These are phyloP conservation scores for Avena sativa DNA, from an alignment of 176 grass and related monocot species.

Conservation along the genomic window DNA sequence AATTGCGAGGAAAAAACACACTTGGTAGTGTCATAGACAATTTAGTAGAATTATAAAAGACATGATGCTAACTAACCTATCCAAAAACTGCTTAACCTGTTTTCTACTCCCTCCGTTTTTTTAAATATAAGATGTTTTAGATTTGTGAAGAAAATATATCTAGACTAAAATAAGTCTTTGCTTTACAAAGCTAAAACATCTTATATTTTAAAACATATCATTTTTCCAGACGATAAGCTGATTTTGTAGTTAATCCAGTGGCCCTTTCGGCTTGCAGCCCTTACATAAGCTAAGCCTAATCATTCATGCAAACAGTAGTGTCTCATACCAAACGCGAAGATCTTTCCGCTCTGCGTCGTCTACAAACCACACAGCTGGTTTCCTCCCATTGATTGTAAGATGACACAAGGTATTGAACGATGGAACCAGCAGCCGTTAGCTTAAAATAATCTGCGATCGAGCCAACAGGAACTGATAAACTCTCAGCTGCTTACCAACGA, in stretches of 20 bases:
- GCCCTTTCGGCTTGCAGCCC: slow-evolving; percentile 49
- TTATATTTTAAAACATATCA: too few species aligned
- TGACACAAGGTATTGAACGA: not conserved
- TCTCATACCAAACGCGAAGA: not conserved
- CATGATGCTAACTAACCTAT: too few species aligned
- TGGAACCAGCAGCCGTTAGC: not conserved
- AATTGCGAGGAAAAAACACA: not conserved
- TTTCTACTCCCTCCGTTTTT: too few species aligned
- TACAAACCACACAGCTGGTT: not conserved
- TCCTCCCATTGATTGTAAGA: slow-evolving; percentile 1
- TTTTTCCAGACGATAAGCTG: not conserved
- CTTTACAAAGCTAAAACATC: too few species aligned
- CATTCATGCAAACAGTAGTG: not conserved
- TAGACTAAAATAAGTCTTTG: too few species aligned
- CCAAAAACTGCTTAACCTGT: too few species aligned
- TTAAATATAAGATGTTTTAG: too few species aligned
- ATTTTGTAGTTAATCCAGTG: not conserved
- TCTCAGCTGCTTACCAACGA: not conserved
- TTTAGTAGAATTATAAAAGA: not conserved
- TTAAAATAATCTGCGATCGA: slow-evolving; percentile 27
- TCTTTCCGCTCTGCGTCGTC: not conserved
- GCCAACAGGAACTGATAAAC: not conserved
- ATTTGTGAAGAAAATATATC: too few species aligned
- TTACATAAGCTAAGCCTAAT: slow-evolving; percentile 31
- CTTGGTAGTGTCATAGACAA: not conserved